Evolutionary conservation across 257 asterid species (phyloP).

Genomic region (Solanum appendiculatum): DNA sequence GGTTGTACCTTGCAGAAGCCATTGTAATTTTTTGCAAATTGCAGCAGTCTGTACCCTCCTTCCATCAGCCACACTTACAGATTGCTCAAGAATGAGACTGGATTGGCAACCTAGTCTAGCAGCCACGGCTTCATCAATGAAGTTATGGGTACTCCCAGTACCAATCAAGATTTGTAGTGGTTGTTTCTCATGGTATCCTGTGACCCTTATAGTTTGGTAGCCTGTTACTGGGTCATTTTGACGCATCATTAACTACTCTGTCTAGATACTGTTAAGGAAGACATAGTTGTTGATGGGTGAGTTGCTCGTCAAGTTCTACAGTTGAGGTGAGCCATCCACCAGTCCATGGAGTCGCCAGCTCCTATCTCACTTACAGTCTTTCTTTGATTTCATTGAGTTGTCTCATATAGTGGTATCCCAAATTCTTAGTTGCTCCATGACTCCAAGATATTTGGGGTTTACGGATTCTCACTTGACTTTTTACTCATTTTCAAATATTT

Average conservation of each 20-base stretch:
- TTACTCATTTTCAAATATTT: not conserved
- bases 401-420: not conserved
- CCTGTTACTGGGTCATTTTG: not conserved
- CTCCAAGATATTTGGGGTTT: not conserved
- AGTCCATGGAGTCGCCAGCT: not conserved
- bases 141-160: no score
- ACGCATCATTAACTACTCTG: not conserved
- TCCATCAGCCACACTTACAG: no score
- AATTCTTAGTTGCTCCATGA: not conserved
- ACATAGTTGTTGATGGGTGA: not conserved
- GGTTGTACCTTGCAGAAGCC: no score
- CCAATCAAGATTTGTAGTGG: no score
- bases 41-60: no score
- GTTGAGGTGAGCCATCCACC: not conserved
- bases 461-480: not conserved
- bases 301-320: not conserved
- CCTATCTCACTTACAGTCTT: not conserved
- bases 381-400: not conserved
- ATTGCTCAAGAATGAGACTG: no score
- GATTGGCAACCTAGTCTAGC: no score
- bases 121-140: no score
- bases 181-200: no score
- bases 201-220: no score
- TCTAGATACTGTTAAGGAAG: not conserved
- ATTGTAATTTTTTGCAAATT: no score